Base-by-base conservation (phyloP, 192 early-diverging fungal species). In the Funneliformis geosporum region DNA sequence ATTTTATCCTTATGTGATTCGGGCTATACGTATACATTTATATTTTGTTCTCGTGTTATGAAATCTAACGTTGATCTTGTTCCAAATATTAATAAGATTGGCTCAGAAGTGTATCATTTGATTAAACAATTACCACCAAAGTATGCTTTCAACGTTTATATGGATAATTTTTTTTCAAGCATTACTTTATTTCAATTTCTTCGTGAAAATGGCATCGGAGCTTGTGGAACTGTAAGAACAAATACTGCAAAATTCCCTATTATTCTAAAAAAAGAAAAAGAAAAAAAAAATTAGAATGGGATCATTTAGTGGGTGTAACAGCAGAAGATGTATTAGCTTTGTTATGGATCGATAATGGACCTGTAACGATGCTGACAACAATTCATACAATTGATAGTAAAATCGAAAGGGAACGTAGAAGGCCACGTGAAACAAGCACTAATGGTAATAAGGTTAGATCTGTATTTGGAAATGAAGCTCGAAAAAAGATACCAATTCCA, bases 1-100 rank as follows among this genome's bases (percentile, higher is more conserved):
- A 76, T 85, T 59, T 42, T 82, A 1, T 67, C 80, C 2, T 47
- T 85, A 38, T 85, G 82, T 73, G 43, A 83, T 3, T 18, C 70
- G 4, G 80, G 79, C 2, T 83, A 82, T 40, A 85, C 78, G 0
- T 80, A 72, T 42, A 61, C 82, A 14, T 80, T 83, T 59, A 60
- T 80, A 7, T 76, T 74, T 68, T 59, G 18, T n/a, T 80, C 74
- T 10, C 33, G 33, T 7, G 27, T 74, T 38, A 9, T 72, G 9
- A 76, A 72, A 7, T 75, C 62, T 42, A 61, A 28, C 25, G 61
- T 83, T 0, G 33, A 71, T 38, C 47, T 10, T 7, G 60, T 80
- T 43, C 11, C 11, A 16, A 66, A 44, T 47, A 7, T 81, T 66
- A 76, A 33, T 33, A 5, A 39, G 2, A 82, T 73, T 18, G 43